Evolutionary conservation across 78 protist species (phyloP).

Genomic region (Paratrimastix pyriformis): DNA sequence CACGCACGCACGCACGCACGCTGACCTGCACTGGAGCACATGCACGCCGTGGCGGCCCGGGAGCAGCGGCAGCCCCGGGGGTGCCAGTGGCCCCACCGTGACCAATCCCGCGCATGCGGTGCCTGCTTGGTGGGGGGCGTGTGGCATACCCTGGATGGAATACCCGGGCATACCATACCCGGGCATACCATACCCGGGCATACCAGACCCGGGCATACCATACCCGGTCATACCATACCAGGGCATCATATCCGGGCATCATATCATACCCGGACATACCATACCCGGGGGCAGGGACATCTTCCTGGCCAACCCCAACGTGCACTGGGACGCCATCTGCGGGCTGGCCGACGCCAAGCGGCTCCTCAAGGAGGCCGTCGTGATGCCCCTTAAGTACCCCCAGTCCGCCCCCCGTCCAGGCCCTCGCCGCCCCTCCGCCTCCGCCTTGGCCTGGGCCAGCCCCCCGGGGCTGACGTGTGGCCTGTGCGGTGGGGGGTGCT

Average conservation of each 20-base stretch:
- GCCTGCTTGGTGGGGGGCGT: not conserved
- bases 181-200: too few relatives aligned
- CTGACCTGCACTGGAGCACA: too few relatives aligned
- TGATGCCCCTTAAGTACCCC: slow-evolving; percentile 5
- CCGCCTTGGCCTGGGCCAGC: not conserved
- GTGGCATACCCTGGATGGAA: too few relatives aligned
- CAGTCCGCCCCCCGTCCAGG: not conserved
- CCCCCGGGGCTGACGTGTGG: not conserved
- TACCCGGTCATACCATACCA: too few relatives aligned
- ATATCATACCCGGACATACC: too few relatives aligned
- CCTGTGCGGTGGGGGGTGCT: not conserved
- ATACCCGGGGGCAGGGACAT: slow-evolving; percentile 59
- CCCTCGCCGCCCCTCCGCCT: slow-evolving; percentile 1
- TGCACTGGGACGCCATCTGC: slow-evolving; percentile 52
- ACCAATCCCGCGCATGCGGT: not conserved
- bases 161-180: too few relatives aligned
- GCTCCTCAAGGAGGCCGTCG: slow-evolving; percentile 54
- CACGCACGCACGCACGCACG: too few relatives aligned
- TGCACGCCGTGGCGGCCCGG: too few relatives aligned
- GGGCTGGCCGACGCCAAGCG: slow-evolving; percentile 52
- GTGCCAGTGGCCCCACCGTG: not conserved
- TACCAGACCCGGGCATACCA: too few relatives aligned
- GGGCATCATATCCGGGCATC: too few relatives aligned
- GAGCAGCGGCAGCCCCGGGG: too few relatives aligned
- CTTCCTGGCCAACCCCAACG: slow-evolving; percentile 36